Conservation (phyloP, 2,329 filamentous ascomycete species). For the Zymoseptoria tritici region DNA sequence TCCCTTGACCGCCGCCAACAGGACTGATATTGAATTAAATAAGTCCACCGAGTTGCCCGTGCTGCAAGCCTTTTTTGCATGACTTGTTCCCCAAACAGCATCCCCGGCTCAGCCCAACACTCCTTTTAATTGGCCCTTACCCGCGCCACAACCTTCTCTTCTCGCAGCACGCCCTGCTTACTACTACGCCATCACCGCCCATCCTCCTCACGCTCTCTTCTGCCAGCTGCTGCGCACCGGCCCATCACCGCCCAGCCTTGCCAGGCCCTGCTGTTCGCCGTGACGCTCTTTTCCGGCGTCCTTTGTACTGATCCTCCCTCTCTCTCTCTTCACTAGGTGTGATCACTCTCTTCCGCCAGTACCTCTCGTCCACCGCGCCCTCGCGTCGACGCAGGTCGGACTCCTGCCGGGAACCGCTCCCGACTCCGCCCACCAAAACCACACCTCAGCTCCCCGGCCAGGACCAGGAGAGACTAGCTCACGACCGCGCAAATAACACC, state of each 20-base stretch:
- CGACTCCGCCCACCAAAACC: not conserved
- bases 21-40: not conserved
- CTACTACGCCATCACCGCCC: slow-evolving; percentile 1
- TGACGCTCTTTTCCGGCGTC: not conserved
- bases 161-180: not conserved
- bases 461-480: not conserved
- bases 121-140: not conserved
- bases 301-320: not conserved
- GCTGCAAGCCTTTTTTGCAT: not conserved
- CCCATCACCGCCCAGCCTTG: not conserved
- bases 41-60: not conserved
- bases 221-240: not conserved
- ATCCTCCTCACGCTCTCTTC: slow-evolving; percentile 1
- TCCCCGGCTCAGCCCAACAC: not conserved
- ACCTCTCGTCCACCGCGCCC: not conserved
- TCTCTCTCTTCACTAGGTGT: not conserved
- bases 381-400: not conserved
- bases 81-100: not conserved
- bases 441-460: slow-evolving; percentile 1
- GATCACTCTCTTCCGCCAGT: not conserved
- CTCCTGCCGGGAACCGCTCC: not conserved
- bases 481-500: not conserved
- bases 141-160: not conserved
- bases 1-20: not conserved
- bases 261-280: not conserved